Percentiles rank a stretch among this genome's conserved stretches.
phyloP scores from a whole-genome alignment of 371 early-diverging fungal genomes.

The Mortierella sp. region DNA sequence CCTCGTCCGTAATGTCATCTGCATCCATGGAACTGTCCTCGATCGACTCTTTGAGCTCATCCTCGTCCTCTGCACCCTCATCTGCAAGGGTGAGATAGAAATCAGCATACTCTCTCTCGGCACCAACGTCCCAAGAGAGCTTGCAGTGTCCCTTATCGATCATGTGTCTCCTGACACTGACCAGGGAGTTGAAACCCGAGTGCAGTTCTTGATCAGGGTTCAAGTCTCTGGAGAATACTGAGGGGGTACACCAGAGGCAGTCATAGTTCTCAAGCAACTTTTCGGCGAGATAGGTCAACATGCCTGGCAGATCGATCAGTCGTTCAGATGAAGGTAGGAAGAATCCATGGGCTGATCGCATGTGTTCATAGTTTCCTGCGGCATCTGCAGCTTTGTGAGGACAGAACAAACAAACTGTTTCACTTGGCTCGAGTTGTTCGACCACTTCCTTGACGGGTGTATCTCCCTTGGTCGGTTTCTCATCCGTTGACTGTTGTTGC shows the following conservation, averaged over 20 bases:
- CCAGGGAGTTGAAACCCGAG: slow-evolving; percentile 56
- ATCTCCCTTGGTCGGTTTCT: slow-evolving; percentile 5
- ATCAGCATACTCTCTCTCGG: slow-evolving; percentile 66
- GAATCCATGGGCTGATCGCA: slow-evolving; percentile 70
- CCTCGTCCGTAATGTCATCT: slow-evolving; percentile 27
- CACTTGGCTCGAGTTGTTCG: slow-evolving; percentile 37
- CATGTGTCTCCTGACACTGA: slow-evolving; percentile 75
- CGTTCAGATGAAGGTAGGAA: slow-evolving; percentile 74
- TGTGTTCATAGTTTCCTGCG: slow-evolving; percentile 63
- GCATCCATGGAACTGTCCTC: slow-evolving; percentile 33
- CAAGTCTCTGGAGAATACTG: slow-evolving; percentile 37
- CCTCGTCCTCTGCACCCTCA: slow-evolving; percentile 18
- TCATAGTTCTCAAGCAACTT: slow-evolving; percentile 66
- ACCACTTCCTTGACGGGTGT: slow-evolving; percentile 4
- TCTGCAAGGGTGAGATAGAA: slow-evolving; percentile 66
- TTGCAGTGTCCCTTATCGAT: slow-evolving; percentile 76
- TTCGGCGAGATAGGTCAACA: slow-evolving; percentile 68
- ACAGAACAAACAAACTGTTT: slow-evolving; percentile 60
- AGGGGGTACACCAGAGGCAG: slow-evolving; percentile 70
- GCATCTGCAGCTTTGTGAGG: slow-evolving; percentile 28
- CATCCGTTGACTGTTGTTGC: slow-evolving; percentile 17
- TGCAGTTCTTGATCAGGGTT: slow-evolving; percentile 46
- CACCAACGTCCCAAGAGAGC: slow-evolving; percentile 67
- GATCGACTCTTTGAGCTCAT: slow-evolving; percentile 11
- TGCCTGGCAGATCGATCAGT: slow-evolving; percentile 64